These are phyloP conservation scores for Carex sylvatica DNA, from an alignment of 202 grass and related monocot genomes.

Conservation along the genomic window DNA sequence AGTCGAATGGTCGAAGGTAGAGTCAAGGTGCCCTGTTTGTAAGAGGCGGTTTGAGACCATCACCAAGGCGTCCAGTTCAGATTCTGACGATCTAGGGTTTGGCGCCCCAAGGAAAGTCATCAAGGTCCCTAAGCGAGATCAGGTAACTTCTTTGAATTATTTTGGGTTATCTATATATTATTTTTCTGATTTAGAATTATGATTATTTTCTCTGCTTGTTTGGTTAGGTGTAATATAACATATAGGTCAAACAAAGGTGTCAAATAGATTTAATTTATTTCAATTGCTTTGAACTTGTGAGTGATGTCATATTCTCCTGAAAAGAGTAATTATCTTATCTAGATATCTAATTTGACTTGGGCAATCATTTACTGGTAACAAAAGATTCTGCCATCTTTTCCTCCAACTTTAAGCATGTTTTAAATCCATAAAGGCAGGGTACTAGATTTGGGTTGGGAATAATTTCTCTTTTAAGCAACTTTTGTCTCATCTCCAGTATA, in stretches of 20 bases:
- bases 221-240: neutral
- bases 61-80: conserved; percentile 69
- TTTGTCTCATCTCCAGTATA: neutral
- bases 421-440: neutral
- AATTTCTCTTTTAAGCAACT: neutral
- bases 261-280: neutral
- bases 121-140: conserved; percentile 76
- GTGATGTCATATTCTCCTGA: neutral
- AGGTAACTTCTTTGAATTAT: conserved; percentile 46
- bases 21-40: conserved; percentile 87
- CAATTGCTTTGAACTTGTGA: neutral
- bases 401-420: neutral
- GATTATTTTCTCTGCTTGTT: neutral
- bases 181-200: conserved; percentile 3
- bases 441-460: neutral
- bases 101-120: conserved; percentile 59
- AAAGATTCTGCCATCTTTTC: neutral
- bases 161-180: neutral
- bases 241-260: neutral
- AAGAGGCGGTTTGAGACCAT: conserved; percentile 82
- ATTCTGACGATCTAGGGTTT: conserved; percentile 44
- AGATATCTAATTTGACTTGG: neutral
- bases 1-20: conserved; percentile 92
- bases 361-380: neutral
- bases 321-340: neutral